Evolutionary conservation across 768 basidiomycete genomes (phyloP).

Genomic region (Stropharia rugosoannulata): DNA sequence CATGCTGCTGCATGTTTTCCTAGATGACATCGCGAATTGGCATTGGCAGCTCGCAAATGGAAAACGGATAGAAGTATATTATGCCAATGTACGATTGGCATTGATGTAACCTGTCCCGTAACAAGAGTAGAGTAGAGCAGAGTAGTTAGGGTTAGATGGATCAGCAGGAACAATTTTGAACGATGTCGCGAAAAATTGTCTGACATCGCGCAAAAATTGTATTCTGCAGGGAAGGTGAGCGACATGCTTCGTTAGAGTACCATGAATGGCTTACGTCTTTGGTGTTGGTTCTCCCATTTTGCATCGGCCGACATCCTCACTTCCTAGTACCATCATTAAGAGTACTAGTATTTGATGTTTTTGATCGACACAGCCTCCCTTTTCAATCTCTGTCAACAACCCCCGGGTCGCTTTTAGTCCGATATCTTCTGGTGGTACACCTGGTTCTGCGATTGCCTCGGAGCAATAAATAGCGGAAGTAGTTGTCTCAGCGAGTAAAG

Average conservation of each 20-base stretch:
- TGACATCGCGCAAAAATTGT: slow-evolving; percentile 85
- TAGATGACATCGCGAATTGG: background rate
- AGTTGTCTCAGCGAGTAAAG: slow-evolving; percentile 87
- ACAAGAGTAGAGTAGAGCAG: slow-evolving; percentile 81
- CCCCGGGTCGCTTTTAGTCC: slow-evolving; percentile 79
- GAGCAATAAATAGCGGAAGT: slow-evolving; percentile 86
- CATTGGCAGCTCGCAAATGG: background rate
- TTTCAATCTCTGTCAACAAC: slow-evolving; percentile 74
- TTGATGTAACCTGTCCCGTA: slow-evolving; percentile 93
- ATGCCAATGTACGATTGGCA: slow-evolving; percentile 76
- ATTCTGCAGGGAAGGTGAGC: slow-evolving; percentile 49
- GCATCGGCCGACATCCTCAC: slow-evolving; percentile 93
- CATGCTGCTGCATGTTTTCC: background rate
- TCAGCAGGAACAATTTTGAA: slow-evolving; percentile 84
- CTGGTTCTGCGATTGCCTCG: slow-evolving; percentile 81
- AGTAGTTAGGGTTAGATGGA: slow-evolving; percentile 44
- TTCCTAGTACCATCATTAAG: slow-evolving; percentile 93
- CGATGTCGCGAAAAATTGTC: slow-evolving; percentile 81
- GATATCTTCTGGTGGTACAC: slow-evolving; percentile 90
- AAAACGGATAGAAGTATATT: slow-evolving; percentile 13
- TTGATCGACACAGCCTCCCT: slow-evolving; percentile 89
- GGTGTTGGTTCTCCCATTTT: slow-evolving; percentile 81
- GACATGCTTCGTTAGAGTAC: background rate
- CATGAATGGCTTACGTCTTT: slow-evolving; percentile 61
- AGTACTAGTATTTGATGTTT: slow-evolving; percentile 86